Evolutionary conservation across 164 flowering plant species (phyloP), one percentile per base, ranked within the genome.

Genomic region (Nymphaea thermarum): DNA sequence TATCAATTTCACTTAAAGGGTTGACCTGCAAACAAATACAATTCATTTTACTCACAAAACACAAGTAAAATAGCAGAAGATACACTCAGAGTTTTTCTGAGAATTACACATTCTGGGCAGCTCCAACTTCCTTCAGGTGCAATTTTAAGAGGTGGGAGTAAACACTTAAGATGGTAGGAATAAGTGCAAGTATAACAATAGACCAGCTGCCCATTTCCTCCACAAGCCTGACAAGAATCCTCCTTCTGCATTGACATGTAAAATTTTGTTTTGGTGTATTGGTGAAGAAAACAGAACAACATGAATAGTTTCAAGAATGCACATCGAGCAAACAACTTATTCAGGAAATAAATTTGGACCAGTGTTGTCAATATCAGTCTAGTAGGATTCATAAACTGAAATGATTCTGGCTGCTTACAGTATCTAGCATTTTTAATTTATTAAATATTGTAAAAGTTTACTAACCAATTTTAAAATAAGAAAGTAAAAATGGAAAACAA

Each of bases 81-180:
- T 47, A 47, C 11, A 25, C 36, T 25, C 55, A 3, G 12, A 47
- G 55, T 47, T 12, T 47, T 47, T 47, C 12, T 8, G 73, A 69
- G 68, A n/a, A 96, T 71, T 95, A 95, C 99, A 79, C 99, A 95
- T 87, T 89, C 96, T 64, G 98, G 99, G 79, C 99, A 95, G 61
- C 83, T 87, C 99, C 99, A 95, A 67, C 71, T 80, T 68, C 77
- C 78, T 57, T 87, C 84, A 73, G 73, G 68, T 68, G 87, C 86
- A 71, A 77, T 80, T 82, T 85, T 92, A 51, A 84, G 64, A 0
- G 91, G 87, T 42, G 98, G 96, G 70, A 90, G 77, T 70, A 95
- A 78, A 72, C 99, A 95, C 70, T 83, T 92, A 0, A 90, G 67
- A 77, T 95, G 99, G 76, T 88, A 95, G 0, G 84, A 67, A 76